Evolutionary conservation across 371 early-diverging fungal species (phyloP), one percentile per base, ranked within the genome.

Genomic region (Apophysomyces trapeziformis): DNA sequence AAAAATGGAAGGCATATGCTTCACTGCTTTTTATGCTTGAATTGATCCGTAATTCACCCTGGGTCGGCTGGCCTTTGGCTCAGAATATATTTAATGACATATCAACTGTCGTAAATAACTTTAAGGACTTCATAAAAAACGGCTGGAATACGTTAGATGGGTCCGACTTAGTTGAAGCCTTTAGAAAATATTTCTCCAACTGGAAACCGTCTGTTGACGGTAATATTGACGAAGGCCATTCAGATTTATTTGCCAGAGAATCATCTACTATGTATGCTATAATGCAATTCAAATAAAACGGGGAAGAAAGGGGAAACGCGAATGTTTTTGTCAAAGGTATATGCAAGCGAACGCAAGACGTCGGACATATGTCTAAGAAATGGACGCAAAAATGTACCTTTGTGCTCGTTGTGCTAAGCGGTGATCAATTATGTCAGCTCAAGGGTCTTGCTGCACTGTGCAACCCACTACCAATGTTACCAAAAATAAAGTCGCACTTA

Each of bases 1-100:
- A 67, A 21, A 62, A 67, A 43, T 70, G 66, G 71, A 70, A 70
- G 56, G 71, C 71, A 7, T 71, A 71, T 18, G 71, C 68, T 0
- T 67, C 71, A 4, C 57, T 71, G 4, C 54, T 62, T n/a, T 71
- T 67, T 44, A 36, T 71, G 56, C 56, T 44, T 16, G 13, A 45
- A 18, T 39, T 61, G 38, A 18, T 67, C 3, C 44, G 32, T 35
- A 35, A 44, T 14, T 63, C 36, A 18, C 66, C 61, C 2, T 68
- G 41, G 56, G 44, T 21, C 36, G 63, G 26, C n/a, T 64, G 13
- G 62, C 35, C 62, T 44, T 37, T 46, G 62, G 32, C n/a, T 50
- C 45, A 44, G 36, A 36, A 54, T 16, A 37, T 50, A 63, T 39
- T 12, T 63, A 38, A 56, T 18, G 21, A 45, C 61, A 4, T 57